Evolutionary conservation across 2,329 filamentous ascomycete genomes (phyloP).

Genomic region (Ambrosiella cleistominuta): DNA sequence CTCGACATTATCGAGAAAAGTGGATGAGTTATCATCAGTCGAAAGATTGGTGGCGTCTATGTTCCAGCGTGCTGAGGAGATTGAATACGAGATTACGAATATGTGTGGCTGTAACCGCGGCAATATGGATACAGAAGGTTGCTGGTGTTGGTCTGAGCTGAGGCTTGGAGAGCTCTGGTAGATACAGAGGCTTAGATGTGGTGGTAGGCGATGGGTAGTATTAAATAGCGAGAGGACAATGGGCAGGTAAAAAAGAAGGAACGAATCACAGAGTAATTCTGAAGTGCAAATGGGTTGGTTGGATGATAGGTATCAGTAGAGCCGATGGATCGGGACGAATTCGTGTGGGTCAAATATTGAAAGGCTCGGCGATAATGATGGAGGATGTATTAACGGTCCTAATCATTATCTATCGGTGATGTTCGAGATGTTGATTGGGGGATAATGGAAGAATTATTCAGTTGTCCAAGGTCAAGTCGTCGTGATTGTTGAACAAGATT

Average conservation of each 20-base stretch:
- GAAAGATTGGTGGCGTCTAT: no score
- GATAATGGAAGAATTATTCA: no score
- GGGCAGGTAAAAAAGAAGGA: slow-evolving; percentile 9
- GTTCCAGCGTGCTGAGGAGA: not conserved
- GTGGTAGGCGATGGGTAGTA: slow-evolving; percentile 3
- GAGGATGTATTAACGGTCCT: not conserved
- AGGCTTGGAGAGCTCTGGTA: slow-evolving; percentile 2
- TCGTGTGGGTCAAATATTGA: not conserved
- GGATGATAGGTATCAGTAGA: not conserved
- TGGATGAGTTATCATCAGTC: no score
- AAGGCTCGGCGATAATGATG: not conserved
- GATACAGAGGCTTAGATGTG: slow-evolving; percentile 3
- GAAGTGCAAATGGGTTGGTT: not conserved
- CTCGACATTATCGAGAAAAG: slow-evolving; percentile 4
- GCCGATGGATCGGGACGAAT: not conserved
- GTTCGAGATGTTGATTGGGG: no score
- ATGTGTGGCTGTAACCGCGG: slow-evolving; percentile 2
- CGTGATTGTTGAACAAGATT: not conserved
- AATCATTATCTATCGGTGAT: not conserved
- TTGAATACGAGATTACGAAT: slow-evolving; percentile 2
- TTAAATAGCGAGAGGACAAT: not conserved
- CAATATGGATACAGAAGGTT: not conserved
- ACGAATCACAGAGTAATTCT: slow-evolving; percentile 10
- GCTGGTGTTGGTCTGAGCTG: not conserved
- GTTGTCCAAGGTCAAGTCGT: not conserved